Evolutionary conservation across 768 basidiomycete genomes (phyloP).

Genomic region (Boletus reticulatus): DNA sequence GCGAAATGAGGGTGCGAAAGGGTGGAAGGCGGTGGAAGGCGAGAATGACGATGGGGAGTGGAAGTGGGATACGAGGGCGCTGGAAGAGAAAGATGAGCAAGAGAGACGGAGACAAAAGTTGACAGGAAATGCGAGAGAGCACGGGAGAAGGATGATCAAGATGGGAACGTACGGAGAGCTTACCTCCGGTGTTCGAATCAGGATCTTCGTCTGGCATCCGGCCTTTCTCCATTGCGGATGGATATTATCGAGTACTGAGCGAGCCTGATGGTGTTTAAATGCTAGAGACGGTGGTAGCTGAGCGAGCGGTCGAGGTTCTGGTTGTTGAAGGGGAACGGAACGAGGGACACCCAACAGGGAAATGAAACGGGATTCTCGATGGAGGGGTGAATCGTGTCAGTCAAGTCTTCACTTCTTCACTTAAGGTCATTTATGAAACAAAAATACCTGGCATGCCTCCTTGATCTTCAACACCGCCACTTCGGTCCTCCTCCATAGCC

Average conservation of each 20-base stretch:
- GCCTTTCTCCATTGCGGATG: slow-evolving; percentile 25
- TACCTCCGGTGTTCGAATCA: slow-evolving; percentile 26
- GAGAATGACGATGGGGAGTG: background rate
- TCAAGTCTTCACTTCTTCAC: background rate
- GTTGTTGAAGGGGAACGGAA: background rate
- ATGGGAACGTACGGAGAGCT: slow-evolving; percentile 13
- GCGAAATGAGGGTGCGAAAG: background rate
- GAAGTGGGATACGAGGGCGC: background rate
- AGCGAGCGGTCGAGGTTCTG: background rate
- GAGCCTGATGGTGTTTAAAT: slow-evolving; percentile 3
- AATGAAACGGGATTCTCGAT: slow-evolving; percentile 15
- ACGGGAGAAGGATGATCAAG: slow-evolving; percentile 12
- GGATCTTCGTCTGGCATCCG: slow-evolving; percentile 21
- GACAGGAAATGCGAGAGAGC: slow-evolving; percentile 8
- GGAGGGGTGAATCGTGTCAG: slow-evolving; percentile 5
- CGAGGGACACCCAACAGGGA: background rate
- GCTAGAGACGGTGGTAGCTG: background rate
- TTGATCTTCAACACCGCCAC: background rate
- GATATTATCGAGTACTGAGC: background rate
- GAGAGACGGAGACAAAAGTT: background rate
- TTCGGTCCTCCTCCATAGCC: background rate
- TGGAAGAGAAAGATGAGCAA: slow-evolving; percentile 9
- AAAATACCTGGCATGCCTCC: background rate
- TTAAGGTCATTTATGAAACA: slow-evolving; percentile 1
- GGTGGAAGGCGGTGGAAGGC: background rate